These are phyloP conservation scores for Ogataea henricii DNA, from an alignment of 805 yeast species.

Conservation along the genomic window DNA sequence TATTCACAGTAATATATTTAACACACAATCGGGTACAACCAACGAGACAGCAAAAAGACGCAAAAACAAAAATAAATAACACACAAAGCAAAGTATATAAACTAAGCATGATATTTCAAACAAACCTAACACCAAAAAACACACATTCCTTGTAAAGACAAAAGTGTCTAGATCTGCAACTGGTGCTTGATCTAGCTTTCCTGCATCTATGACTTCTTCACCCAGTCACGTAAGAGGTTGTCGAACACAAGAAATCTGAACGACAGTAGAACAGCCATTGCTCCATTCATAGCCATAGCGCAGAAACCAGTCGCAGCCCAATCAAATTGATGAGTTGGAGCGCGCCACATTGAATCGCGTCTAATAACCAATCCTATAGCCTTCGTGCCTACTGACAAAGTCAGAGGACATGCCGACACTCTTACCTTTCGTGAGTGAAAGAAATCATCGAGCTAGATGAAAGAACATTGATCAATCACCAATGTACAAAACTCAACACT, in stretches of 20 bases:
- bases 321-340: conserved; percentile 9
- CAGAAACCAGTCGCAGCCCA: conserved; percentile 31
- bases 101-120: conserved; percentile 9
- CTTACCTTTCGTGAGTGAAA: not conserved
- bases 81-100: conserved; percentile 10
- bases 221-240: not conserved
- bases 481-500: not conserved
- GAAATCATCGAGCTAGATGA: not conserved
- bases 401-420: not conserved
- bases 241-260: too few relatives aligned
- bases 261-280: too few relatives aligned
- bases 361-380: conserved; percentile 11
- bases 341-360: conserved; percentile 37
- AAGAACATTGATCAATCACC: not conserved
- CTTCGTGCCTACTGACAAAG: not conserved
- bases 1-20: conserved; percentile 1
- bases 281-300: conserved; percentile 15
- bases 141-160: not conserved
- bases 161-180: not conserved
- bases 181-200: not conserved
- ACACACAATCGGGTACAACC: conserved; percentile 6
- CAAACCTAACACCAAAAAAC: conserved; percentile 5
- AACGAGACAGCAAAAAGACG: conserved; percentile 3
- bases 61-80: not conserved
- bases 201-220: not conserved